Base-by-base conservation (phyloP, 1,284 basidiomycete species). In the Hemileia vastatrix region DNA sequence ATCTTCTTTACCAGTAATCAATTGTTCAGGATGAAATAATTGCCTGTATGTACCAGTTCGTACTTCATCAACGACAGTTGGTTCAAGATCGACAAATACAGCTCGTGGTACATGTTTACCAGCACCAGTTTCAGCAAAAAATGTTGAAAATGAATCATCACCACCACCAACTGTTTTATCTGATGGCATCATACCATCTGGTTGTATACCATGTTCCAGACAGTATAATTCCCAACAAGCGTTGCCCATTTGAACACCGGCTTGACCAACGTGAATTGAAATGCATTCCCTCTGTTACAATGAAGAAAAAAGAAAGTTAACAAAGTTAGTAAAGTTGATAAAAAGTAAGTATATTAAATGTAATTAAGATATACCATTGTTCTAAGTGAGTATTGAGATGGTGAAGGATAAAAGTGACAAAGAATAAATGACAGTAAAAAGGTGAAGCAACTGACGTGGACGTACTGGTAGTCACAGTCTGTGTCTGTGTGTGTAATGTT, bases 21-120 rank as follows among this genome's bases (percentile, higher is more conserved):
- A 70, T 47, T 72, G 72, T 69, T 75, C 73, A 57, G 73, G 73
- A 69, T 75, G 73, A 71, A 75, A 75, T 59, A 75, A 70, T 52
- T 65, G 67, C 47, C 71, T 70, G 72, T 70, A 75, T 60, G 71
- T 70, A 54, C 73, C 73, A 65, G 69, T 75, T 65, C 73, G 73
- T 60, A 75, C 72, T 64, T 74, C 72, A 64, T 73, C 73, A 59
- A 75, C 67, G 45, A 75, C 73, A 54, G 74, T 75, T 58, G 72
- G 72, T 68, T 75, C 73, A 58, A 75, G 66, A 64, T 75, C 73
- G 59, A 75, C 73, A n/a, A n/a, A n/a, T n/a, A n/a, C n/a, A n/a
- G n/a, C n/a, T 70, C 94, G 86, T 56, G 94, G 95, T 56, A 98
- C 94, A 79, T 96, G 87, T 82, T 98, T 94, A 71, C 92, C 91